These are phyloP conservation scores for Linnemannia schmuckeri DNA, from an alignment of 192 early-diverging fungal genomes.

Conservation along the genomic window DNA sequence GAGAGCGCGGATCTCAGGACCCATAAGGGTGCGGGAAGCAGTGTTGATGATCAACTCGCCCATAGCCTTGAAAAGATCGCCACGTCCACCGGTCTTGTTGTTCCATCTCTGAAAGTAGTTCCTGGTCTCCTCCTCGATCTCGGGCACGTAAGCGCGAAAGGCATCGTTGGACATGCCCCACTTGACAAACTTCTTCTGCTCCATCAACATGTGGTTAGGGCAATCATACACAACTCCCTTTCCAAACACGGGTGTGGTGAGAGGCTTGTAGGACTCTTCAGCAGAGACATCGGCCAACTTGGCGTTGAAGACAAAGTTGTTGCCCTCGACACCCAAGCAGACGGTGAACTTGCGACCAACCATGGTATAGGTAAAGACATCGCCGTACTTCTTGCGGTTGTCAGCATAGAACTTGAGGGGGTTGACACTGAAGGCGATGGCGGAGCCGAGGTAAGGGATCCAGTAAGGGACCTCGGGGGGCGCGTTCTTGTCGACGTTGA, in stretches of 20 bases:
- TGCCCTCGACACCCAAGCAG: constrained; percentile 91
- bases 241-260: constrained; percentile 97
- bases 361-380: constrained; percentile 94
- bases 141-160: constrained; percentile 90
- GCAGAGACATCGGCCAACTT: constrained; percentile 88
- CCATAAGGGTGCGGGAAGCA: constrained; percentile 94
- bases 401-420: constrained; percentile 91
- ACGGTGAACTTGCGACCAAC: constrained; percentile 92
- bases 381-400: constrained; percentile 87
- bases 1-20: constrained; percentile 90
- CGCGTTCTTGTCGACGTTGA: constrained; percentile 63
- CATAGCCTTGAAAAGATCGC: constrained; percentile 85
- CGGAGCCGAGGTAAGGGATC: constrained; percentile 91
- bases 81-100: constrained; percentile 64
- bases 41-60: constrained; percentile 94
- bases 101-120: constrained; percentile 82
- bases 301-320: constrained; percentile 97
- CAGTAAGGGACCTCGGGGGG: constrained; percentile 81
- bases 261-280: constrained; percentile 92
- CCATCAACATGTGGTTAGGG: constrained; percentile 92
- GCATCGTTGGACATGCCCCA: constrained; percentile 88
- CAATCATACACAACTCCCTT: constrained; percentile 97
- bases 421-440: constrained; percentile 88
- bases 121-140: constrained; percentile 85
- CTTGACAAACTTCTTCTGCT: constrained; percentile 99